These are phyloP conservation scores for Quercus suber DNA, from an alignment of 306 rosid species.

Conservation along the genomic window DNA sequence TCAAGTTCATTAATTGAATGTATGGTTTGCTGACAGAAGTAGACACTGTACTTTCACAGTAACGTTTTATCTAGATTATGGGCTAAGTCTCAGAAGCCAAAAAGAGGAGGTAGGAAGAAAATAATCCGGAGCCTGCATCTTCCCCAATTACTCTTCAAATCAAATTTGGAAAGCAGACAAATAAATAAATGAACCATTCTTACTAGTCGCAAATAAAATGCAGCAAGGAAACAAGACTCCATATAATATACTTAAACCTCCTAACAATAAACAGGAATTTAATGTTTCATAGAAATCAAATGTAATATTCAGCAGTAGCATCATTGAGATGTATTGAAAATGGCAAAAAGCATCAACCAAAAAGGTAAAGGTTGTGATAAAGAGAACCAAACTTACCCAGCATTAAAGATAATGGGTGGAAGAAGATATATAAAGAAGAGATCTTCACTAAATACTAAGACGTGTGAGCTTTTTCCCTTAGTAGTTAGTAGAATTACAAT, in stretches of 20 bases:
- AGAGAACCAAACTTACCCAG: conserved; percentile 51
- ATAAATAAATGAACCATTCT: not conserved
- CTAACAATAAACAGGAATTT: not conserved
- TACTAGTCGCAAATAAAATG: not conserved
- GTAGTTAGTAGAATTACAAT: conserved; percentile 42
- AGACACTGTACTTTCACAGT: no score
- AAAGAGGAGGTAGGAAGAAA: no score
- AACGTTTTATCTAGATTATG: no score
- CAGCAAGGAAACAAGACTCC: not conserved
- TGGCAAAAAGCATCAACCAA: not conserved
- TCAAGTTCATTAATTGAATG: no score
- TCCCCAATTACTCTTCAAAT: no score
- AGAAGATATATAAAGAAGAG: conserved; percentile 69
- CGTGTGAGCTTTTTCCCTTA: conserved; percentile 46
- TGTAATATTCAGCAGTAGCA: not conserved
- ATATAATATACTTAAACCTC: not conserved
- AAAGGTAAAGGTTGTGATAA: not conserved
- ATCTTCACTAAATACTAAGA: conserved; percentile 48
- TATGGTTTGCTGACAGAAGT: no score
- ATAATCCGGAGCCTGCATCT: no score
- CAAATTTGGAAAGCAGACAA: not conserved
- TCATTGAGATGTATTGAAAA: not conserved
- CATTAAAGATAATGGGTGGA: conserved; percentile 74
- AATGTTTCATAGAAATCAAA: not conserved
- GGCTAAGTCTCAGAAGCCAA: no score